Evolutionary conservation across 768 basidiomycete genomes (phyloP).

Genomic region (Astraeus odoratus): DNA sequence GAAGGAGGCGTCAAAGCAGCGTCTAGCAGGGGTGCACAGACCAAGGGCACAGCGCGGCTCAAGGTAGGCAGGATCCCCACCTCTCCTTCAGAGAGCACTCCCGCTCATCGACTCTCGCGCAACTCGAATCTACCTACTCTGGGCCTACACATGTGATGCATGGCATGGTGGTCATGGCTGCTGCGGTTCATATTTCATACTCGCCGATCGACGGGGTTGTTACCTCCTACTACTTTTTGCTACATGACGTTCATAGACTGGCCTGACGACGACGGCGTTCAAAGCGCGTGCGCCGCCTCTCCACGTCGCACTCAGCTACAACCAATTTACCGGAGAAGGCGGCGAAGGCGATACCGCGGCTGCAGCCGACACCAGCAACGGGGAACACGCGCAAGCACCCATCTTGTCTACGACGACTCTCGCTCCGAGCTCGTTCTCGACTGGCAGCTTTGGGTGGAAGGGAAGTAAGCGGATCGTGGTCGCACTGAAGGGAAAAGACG

Average conservation of each 20-base stretch:
- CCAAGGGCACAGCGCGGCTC: constrained; percentile 34
- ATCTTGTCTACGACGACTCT: constrained; percentile 52
- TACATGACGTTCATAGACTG: constrained; percentile 37
- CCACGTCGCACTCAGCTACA: constrained; percentile 61
- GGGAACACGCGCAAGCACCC: constrained; percentile 39
- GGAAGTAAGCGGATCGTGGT: constrained; percentile 61
- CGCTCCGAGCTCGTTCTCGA: constrained; percentile 53
- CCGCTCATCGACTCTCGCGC: not conserved
- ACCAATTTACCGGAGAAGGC: constrained; percentile 39
- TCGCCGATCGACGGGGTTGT: no score
- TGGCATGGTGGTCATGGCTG: constrained; percentile 1
- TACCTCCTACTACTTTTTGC: not conserved
- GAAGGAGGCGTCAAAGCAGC: constrained; percentile 23
- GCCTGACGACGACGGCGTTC: constrained; percentile 46
- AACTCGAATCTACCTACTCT: no score
- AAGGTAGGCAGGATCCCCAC: constrained; percentile 35
- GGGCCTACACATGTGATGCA: not conserved
- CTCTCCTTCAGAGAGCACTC: not conserved
- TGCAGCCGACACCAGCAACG: constrained; percentile 31
- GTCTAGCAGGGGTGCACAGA: constrained; percentile 24
- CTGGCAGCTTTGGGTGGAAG: constrained; percentile 85
- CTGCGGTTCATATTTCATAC: not conserved
- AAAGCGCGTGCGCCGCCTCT: constrained; percentile 62
- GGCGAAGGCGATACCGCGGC: constrained; percentile 25
- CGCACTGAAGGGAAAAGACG: constrained; percentile 45